Conservation (phyloP, 331 rosid genomes). For the Malus hybrid region DNA sequence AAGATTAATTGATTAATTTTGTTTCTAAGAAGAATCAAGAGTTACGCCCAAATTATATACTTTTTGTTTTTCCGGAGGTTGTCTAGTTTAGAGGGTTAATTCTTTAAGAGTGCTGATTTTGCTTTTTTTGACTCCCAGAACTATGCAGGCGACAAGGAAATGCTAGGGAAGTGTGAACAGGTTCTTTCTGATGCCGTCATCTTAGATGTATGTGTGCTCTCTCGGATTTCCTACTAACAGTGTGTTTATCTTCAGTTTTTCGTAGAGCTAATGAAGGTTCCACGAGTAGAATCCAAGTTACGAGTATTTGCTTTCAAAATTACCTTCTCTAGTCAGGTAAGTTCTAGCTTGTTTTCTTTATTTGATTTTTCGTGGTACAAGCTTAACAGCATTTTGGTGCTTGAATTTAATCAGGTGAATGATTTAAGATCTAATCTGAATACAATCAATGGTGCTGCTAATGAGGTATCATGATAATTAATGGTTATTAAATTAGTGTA, state of each 20-base stretch:
- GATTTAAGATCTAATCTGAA: constrained; percentile 67
- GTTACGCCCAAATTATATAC: not conserved
- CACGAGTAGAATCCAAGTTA: constrained; percentile 87
- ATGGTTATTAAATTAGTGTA: constrained; percentile 13
- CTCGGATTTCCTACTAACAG: constrained; percentile 16
- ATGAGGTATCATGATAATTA: constrained; percentile 53
- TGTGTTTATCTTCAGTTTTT: constrained; percentile 54
- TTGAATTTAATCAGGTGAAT: constrained; percentile 51
- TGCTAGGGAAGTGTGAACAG: constrained; percentile 98
- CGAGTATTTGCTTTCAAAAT: constrained; percentile 96
- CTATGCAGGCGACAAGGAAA: constrained; percentile 72
- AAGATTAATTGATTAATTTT: not conserved
- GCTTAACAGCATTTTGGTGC: constrained; percentile 14
- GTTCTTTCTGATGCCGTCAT: constrained; percentile 34
- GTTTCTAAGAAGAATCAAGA: not conserved
- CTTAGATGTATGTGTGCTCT: constrained; percentile 8
- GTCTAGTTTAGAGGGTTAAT: constrained; percentile 9
- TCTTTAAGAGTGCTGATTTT: not conserved
- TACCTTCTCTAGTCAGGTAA: constrained; percentile 81
- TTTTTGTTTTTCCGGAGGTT: not conserved
- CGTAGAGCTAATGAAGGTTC: constrained; percentile 93
- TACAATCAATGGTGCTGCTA: constrained; percentile 72
- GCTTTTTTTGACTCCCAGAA: constrained; percentile 47
- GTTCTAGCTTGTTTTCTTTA: not conserved
- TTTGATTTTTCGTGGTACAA: constrained; percentile 16